A percentile compares a stretch with the other conserved stretches of the same genome.
These are phyloP conservation scores for Nicotiana noctiflora DNA, from an alignment of 257 asterid species.

Conservation along the genomic window DNA sequence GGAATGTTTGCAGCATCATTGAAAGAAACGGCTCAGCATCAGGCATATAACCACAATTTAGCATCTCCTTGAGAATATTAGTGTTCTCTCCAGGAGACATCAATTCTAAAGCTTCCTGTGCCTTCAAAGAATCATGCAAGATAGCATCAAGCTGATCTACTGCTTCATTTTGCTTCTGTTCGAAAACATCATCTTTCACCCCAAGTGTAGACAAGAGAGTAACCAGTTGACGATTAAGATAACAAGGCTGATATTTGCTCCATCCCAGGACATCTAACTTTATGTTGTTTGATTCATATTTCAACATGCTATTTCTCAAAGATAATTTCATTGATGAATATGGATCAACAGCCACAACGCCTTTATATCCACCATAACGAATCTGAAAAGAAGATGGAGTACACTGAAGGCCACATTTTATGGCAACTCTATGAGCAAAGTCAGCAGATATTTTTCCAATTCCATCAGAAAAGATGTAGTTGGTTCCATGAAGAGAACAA, in stretches of 20 bases:
- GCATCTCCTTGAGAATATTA: constrained; percentile 64
- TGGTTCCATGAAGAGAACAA: constrained; percentile 9
- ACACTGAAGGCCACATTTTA: constrained; percentile 49
- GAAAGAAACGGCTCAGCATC: constrained; percentile 75
- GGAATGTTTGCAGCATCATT: constrained; percentile 79
- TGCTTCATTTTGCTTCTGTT: constrained; percentile 61
- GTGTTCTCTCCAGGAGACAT: constrained; percentile 86
- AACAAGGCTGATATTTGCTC: constrained; percentile 87
- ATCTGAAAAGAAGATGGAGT: constrained; percentile 85
- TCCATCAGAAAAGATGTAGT: constrained; percentile 78
- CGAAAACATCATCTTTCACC: constrained; percentile 46
- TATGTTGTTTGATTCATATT: constrained; percentile 53
- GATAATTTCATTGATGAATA: constrained; percentile 48
- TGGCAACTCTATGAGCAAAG: constrained; percentile 61
- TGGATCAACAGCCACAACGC: constrained; percentile 81
- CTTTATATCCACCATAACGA: constrained; percentile 85
- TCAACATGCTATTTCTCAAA: constrained; percentile 67
- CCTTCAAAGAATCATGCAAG: constrained; percentile 57
- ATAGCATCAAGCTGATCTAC: constrained; percentile 62
- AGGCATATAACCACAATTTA: constrained; percentile 83
- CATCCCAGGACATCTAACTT: constrained; percentile 69
- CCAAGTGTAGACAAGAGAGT: constrained; percentile 84
- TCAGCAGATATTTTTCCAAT: constrained; percentile 77
- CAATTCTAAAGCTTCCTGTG: constrained; percentile 61
- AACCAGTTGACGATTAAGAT: constrained; percentile 71